Base-by-base conservation (phyloP, 228 moss, liverwort and hornwort genomes). In the Sphagnum fallax region DNA sequence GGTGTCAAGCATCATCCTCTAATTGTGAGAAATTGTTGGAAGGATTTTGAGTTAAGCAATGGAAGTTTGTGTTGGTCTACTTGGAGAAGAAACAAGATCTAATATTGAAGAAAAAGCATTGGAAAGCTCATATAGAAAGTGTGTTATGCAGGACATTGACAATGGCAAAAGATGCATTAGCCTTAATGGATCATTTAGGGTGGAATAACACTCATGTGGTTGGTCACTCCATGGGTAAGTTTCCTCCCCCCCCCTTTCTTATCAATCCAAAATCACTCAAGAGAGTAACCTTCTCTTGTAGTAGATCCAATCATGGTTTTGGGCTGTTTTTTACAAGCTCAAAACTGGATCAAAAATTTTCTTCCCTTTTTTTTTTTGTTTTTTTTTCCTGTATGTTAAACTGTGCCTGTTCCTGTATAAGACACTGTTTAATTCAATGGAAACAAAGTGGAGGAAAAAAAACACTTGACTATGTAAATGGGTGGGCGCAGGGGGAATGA, bases 151-250 rank as follows among this genome's bases (percentile, higher is more conserved):
- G 98, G 69, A 98, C 92, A 48, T 75, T 76, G 76, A 76, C 72
- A 61, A 98, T 98, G 98, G 94, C 98, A 10, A 71, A 76, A 72
- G 98, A 98, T 80, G 89, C 88, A 73, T 73, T 98, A 65, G 78
- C 83, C 32, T 72, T 98, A 66, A 77, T 98, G 84, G 79, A 92
- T 86, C 88, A 88, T 71, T 75, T 94, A 73, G 92, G 94, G 60
- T 98, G 98, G 98, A 72, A 82, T 49, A 89, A 83, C 72, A 89
- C 83, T 15, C 90, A 98, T 76, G 64, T 94, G 48, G 84, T 89
- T 68, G 98, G 98, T 65, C 98, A 98, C 78, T 98, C 98, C 52
- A 98, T 98, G 98, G 98, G 98, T 98, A 55, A 74, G 49, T 77
- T 59, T 32, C 6, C 50, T 48, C 15, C 63, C 63, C 4, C 58